Percentiles rank a stretch among this genome's conserved stretches.
phyloP scores from a whole-genome alignment of 192 early-diverging fungal species.

The Coemansia sp. region DNA sequence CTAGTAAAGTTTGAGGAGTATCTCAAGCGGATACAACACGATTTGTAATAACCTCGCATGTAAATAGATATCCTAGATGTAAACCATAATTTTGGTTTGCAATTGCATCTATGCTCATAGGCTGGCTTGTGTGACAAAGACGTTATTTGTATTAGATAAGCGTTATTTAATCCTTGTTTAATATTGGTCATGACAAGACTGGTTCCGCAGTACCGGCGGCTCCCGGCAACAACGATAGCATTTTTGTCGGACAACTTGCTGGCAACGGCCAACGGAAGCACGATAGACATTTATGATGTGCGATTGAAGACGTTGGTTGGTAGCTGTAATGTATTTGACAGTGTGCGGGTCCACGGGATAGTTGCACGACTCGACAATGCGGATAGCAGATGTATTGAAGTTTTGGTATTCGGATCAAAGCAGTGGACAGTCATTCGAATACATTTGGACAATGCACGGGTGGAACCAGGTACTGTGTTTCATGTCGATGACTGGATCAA shows the following conservation, averaged over 20 bases:
- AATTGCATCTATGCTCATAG: not conserved
- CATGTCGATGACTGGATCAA: slow-evolving; percentile 75
- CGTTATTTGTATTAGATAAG: not conserved
- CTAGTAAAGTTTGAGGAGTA: slow-evolving; percentile 21
- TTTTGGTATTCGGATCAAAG: slow-evolving; percentile 58
- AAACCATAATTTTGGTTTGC: not conserved
- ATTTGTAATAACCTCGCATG: not conserved
- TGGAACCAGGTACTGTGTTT: not conserved
- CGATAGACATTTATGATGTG: not conserved
- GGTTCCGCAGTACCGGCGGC: not conserved
- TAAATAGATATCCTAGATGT: not conserved
- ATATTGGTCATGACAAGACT: not conserved
- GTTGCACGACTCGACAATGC: not conserved
- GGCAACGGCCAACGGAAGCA: not conserved
- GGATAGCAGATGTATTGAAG: not conserved
- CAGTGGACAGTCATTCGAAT: slow-evolving; percentile 11
- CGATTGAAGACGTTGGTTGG: not conserved
- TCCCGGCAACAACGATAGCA: not conserved
- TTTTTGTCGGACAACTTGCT: not conserved
- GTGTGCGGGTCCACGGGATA: slow-evolving; percentile 1
- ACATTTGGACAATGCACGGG: not conserved
- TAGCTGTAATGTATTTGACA: not conserved
- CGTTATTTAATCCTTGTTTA: not conserved
- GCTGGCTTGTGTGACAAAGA: not conserved
- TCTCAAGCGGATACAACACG: slow-evolving; percentile 11